Base-by-base conservation (phyloP, 1,284 basidiomycete genomes). In the Sporisorium sorghi region DNA sequence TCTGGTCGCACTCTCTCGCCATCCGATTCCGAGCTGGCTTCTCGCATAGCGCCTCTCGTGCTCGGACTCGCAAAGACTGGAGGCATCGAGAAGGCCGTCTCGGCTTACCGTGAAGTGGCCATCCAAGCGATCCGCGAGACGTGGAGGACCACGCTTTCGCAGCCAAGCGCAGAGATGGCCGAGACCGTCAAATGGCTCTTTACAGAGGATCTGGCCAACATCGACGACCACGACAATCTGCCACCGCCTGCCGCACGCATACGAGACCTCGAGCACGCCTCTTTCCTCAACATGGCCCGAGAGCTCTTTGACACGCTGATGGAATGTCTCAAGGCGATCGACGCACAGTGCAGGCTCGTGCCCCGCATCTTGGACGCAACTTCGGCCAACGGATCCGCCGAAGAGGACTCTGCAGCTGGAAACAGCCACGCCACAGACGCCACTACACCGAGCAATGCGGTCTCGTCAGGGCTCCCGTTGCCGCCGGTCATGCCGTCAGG, bases 101-200 rank as follows among this genome's bases (percentile, higher is more conserved):
- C 87, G 2, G 89, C 90, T 14, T 98, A 94, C 92, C 87, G 91
- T 72, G 90, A 92, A 47, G 89, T 89, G 1, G 91, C 91, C 11
- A 86, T 93, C 61, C 86, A 86, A 11, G 90, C 92, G 61, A 87
- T 95, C 23, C 87, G 88, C 64, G 87, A 88, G 15, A 87, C 90
- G 6, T 64, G 75, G 61, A 52, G 40, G 7, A 43, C 58, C 0
- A 58, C 57, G 3, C 51, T 78, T 2, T 53, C 63, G 10, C 49
- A 46, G 17, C n/a, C 43, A 5, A 47, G 50, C 32, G 33, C 47
- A 15, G 61, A 73, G 3, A 63, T 70, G 56, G 19, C 72, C 53
- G 33, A 81, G 79, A 65, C 79, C 80, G 42, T 85, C 86, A 81
- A 73, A 5, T 69, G 62, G 66, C 58, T 74, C 4, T 58, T 66